These are phyloP conservation scores for Scenedesmus sp. DNA, from an alignment of 163 green algal genomes.

Conservation along the genomic window DNA sequence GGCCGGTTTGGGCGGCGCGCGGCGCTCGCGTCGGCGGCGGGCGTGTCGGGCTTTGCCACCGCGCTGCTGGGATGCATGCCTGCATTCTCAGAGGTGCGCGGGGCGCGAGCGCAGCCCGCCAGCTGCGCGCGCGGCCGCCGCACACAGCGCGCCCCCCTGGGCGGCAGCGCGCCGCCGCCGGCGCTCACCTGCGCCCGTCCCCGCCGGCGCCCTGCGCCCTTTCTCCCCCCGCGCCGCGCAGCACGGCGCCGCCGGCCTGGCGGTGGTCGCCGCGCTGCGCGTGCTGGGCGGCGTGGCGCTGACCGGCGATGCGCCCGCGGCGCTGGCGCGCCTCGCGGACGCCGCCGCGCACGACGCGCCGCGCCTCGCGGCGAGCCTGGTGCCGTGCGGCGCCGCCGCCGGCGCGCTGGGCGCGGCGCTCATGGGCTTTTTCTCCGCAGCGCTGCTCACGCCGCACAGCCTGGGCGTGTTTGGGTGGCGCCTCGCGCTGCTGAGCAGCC, in stretches of 20 bases:
- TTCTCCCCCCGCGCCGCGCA: neutral
- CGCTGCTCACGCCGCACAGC: neutral
- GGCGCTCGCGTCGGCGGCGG: constrained; percentile 18
- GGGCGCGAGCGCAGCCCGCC: too few species aligned
- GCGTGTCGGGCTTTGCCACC: constrained; percentile 15
- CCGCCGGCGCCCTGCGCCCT: too few species aligned
- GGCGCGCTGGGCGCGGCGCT: constrained; percentile 3
- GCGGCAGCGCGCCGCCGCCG: too few species aligned
- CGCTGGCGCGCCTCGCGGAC: constrained; percentile 22
- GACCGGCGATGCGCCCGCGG: neutral
- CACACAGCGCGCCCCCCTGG: too few species aligned
- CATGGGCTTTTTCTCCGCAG: neutral
- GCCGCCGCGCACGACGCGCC: constrained; percentile 11
- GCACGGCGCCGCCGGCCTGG: constrained; percentile 15
- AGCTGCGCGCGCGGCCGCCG: too few species aligned
- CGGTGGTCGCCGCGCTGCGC: constrained; percentile 11
- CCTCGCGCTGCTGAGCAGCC: neutral
- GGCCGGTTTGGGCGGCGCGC: neutral
- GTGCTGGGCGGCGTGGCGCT: neutral
- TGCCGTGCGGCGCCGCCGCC: neutral
- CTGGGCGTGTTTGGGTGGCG: constrained; percentile 28
- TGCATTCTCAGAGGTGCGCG: constrained; percentile 21
- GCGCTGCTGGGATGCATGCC: constrained; percentile 40
- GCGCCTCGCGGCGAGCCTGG: constrained; percentile 25
- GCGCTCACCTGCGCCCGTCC: too few species aligned